Conservation (phyloP, 1,284 basidiomycete genomes). For the Apiotrichum domesticum region DNA sequence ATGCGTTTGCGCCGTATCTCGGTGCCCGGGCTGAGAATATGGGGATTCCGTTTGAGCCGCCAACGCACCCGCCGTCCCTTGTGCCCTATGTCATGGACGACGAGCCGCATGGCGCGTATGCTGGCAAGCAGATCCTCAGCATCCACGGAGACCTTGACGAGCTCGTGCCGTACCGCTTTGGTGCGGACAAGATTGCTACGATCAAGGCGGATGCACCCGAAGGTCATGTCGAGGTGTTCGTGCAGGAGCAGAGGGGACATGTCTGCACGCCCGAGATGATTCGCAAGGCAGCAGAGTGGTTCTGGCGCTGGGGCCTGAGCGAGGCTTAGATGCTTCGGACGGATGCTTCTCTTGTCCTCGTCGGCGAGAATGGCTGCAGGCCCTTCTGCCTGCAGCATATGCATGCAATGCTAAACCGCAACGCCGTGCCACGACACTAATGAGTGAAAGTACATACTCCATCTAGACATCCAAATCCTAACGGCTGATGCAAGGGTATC, state of each 20-base stretch:
- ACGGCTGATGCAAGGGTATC: too few species aligned
- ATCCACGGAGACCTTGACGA: conserved; percentile 53
- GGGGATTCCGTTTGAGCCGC: conserved; percentile 52
- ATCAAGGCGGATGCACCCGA: conserved; percentile 19
- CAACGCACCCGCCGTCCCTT: conserved; percentile 58
- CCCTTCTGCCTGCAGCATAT: background rate
- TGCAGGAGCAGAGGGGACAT: conserved; percentile 46
- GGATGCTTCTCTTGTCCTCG: too few species aligned
- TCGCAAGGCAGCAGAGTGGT: conserved; percentile 38
- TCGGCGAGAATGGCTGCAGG: too few species aligned
- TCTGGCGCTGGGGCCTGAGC: conserved; percentile 40
- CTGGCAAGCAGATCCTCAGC: conserved; percentile 63
- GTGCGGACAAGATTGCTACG: conserved; percentile 31
- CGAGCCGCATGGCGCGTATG: conserved; percentile 55
- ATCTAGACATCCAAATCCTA: too few species aligned
- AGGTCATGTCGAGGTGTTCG: conserved; percentile 34
- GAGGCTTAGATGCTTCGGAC: background rate
- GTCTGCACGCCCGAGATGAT: conserved; percentile 46
- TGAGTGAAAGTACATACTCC: too few species aligned
- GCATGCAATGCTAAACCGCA: conserved; percentile 3
- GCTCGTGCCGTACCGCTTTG: conserved; percentile 36
- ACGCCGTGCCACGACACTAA: background rate
- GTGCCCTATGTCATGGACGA: conserved; percentile 49
- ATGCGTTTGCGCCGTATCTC: conserved; percentile 54
- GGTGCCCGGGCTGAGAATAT: conserved; percentile 53